Evolutionary conservation across 495 filamentous ascomycete genomes (phyloP).

Genomic region (Polyplosphaeria fusca): DNA sequence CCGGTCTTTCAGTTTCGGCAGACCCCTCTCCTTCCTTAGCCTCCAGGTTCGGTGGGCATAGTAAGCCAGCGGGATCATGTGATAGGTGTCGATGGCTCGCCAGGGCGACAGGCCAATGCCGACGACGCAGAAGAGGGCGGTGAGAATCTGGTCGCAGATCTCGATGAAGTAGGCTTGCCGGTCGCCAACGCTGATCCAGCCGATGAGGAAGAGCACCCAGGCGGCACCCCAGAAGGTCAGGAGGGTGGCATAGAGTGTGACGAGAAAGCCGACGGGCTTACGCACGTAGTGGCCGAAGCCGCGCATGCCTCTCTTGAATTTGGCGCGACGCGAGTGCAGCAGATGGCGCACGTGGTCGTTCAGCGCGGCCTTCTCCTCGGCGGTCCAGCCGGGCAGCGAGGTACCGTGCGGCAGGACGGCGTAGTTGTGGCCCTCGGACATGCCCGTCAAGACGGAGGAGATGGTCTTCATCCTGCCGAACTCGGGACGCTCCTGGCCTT

Average conservation of each 20-base stretch:
- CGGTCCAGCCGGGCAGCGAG: constrained; percentile 65
- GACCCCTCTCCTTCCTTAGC: constrained; percentile 55
- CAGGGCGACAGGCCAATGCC: constrained; percentile 75
- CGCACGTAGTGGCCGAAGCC: constrained; percentile 70
- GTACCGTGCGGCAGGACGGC: constrained; percentile 64
- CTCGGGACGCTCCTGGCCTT: not conserved
- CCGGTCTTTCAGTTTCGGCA: constrained; percentile 64
- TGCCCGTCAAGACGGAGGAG: constrained; percentile 23
- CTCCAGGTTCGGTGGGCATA: constrained; percentile 70
- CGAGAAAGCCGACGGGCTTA: constrained; percentile 70
- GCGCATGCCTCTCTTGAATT: constrained; percentile 69
- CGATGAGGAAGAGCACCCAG: constrained; percentile 82
- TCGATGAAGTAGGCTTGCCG: constrained; percentile 67
- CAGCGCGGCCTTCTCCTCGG: constrained; percentile 64
- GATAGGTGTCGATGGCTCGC: constrained; percentile 73
- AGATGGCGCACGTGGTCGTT: constrained; percentile 81
- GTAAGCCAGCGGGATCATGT: constrained; percentile 68
- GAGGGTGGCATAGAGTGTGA: constrained; percentile 72
- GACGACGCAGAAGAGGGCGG: constrained; percentile 72
- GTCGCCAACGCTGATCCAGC: constrained; percentile 76
- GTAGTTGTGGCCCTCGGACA: constrained; percentile 41
- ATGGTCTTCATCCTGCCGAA: constrained; percentile 13
- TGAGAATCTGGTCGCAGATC: constrained; percentile 72
- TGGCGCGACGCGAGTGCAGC: constrained; percentile 70
- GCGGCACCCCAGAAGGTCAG: constrained; percentile 77